Evolutionary conservation across 164 flowering plant species (phyloP), one percentile per base, ranked within the genome.

Genomic region (Tetrastigma voinierianum): DNA sequence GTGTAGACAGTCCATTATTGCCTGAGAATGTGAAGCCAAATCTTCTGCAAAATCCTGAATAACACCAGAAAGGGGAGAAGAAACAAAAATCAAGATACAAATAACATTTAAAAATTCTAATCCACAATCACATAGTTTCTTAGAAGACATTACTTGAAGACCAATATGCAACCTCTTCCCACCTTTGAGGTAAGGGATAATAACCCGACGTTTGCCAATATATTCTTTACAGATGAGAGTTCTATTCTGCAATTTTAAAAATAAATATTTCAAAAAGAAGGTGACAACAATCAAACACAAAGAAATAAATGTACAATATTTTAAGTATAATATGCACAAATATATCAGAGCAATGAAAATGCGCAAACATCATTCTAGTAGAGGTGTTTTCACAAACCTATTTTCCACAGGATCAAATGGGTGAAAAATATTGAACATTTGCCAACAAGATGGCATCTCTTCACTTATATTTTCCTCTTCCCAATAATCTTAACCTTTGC

Each of bases 391-490:
- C 18, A 71, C 75, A 65, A 21, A 90, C 99, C 99, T 88, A 67
- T 92, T 93, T 43, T 98, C 99, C 47, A 96, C 99, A 66, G 99
- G 99, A 83, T 96, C 99, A 79, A 84, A 96, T 52, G 99, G 99
- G 70, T 96, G 99, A 79, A 96, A 96, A 60, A 96, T 88, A 80
- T 96, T 96, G 76, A 90, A 83, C 91, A 96, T 88, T 76, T 79
- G 89, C 54, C 76, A 82, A 66, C 98, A 93, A 64, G 91, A 90
- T 49, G 99, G 99, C 87, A 93, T 87, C 75, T 92, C 97, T 72
- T 96, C 99, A 68, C 11, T 80, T 67, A 88, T 86, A 70, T 82
- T 84, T 77, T 84, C 94, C 65, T 88, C 97, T 57, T 61, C 84
- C 99, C 99, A 93, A 72, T 96, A 96, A 1, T 87, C 89, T 65